phyloP scores from a whole-genome alignment of 2,329 filamentous ascomycete species.

The Aureobasidium uvarum region DNA sequence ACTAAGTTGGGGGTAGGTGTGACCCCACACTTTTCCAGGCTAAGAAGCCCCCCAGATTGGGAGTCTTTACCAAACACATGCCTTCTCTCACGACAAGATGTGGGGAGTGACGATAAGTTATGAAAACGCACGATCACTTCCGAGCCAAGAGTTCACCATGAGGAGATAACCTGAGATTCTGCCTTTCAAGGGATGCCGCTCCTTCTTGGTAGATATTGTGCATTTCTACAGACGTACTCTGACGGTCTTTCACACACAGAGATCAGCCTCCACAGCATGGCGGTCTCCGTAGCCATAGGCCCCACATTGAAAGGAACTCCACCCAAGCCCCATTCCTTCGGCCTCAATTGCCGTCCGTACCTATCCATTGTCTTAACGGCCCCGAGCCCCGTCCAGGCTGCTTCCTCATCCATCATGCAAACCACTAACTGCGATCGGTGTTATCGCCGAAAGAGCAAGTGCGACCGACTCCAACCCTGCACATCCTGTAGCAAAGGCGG shows the following conservation, averaged over 20 bases:
- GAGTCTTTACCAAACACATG: too few species aligned
- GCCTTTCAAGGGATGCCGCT: too few species aligned
- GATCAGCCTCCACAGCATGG: too few species aligned
- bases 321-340: background rate
- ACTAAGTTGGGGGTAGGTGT: background rate
- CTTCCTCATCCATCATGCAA: slow-evolving; percentile 20
- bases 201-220: too few species aligned
- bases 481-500: slow-evolving; percentile 41
- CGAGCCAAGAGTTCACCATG: too few species aligned
- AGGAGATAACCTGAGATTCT: too few species aligned
- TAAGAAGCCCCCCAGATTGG: too few species aligned
- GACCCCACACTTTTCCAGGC: background rate
- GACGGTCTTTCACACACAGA: too few species aligned
- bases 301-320: background rate
- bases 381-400: background rate
- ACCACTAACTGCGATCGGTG: slow-evolving; percentile 41
- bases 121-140: too few species aligned
- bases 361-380: background rate
- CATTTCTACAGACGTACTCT: too few species aligned
- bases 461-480: slow-evolving; percentile 45
- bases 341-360: background rate
- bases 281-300: background rate
- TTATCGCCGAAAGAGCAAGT: slow-evolving; percentile 45
- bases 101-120: too few species aligned
- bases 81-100: too few species aligned